Evolutionary conservation across 805 yeast genomes (phyloP), one percentile per base, ranked within the genome.

Genomic region (Groenewaldozyma salmanticensis): DNA sequence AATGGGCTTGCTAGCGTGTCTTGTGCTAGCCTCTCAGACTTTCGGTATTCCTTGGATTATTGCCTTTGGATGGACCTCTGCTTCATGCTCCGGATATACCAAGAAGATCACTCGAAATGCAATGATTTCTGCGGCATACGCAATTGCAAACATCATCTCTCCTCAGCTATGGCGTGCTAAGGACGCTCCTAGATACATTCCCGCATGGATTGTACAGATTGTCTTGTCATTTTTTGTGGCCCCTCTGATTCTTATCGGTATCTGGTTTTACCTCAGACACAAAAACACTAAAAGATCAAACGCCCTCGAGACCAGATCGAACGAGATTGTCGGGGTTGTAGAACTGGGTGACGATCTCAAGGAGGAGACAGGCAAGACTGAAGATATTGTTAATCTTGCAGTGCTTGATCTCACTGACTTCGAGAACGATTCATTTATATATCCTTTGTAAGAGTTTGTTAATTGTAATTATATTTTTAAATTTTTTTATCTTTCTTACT

Each of bases 41-140:
- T 58, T 60, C 41, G 66, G 65, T 18, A 42, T 42, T 11, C 49
- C 53, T 22, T 47, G 46, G 31, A 38, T 49, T 15, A 39, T 55
- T 17, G 52, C 52, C 4, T 45, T 49, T 31, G 53, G 66, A 61
- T 49, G 65, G 39, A 54, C 71, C 24, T 60, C 75, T 13, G 59
- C 74, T 3, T 71, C 72, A 43, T 64, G 66, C 39, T 68, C 72
- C 4, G 79, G 79, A 9, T 68, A 67, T 49, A 72, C 79, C 7
- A 75, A 74, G 59, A 72, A 71, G 51, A 57, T 64, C 35, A 63
- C 71, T 1, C 67, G 63, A 2, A 70, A 65, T 52, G 67, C 71
- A 3, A 50, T 70, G 31, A 58, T 60, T 43, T 60, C 73, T 24
- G 53, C 72, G 39, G 71, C 68, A 2, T 74, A 70, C 52, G 68